Evolutionary conservation across 1,284 basidiomycete species (phyloP).

Genomic region (Apiotrichum gracile): DNA sequence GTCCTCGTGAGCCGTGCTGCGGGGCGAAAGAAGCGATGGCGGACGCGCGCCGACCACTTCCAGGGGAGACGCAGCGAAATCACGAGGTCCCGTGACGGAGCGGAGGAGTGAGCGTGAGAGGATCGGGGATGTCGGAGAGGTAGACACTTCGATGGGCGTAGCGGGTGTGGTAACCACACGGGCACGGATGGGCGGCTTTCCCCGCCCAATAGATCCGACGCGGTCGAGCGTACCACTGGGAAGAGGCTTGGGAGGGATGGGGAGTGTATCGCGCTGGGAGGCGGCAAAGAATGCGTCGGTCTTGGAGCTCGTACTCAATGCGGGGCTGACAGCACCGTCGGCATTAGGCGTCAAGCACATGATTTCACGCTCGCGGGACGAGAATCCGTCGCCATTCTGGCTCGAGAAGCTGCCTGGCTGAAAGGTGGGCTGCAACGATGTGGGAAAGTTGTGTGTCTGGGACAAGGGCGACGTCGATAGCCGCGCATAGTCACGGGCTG

Average conservation of each 20-base stretch:
- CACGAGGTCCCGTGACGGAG: constrained; percentile 11
- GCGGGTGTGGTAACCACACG: constrained; percentile 12
- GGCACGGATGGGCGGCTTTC: constrained; percentile 4
- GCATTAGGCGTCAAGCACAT: neutral
- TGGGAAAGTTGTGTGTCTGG: neutral
- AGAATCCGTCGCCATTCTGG: neutral
- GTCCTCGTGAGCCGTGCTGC: neutral
- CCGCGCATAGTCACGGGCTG: constrained; percentile 1
- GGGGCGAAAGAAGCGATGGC: neutral
- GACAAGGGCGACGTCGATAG: too few species aligned
- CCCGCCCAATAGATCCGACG: neutral
- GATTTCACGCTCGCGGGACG: constrained; percentile 1
- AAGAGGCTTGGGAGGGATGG: constrained; percentile 27
- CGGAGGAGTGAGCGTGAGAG: constrained; percentile 5
- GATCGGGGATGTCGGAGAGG: constrained; percentile 1
- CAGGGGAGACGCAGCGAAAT: too few species aligned
- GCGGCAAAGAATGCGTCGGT: constrained; percentile 41
- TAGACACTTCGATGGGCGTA: neutral
- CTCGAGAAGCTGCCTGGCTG: neutral
- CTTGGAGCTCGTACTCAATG: constrained; percentile 30
- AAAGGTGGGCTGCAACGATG: neutral
- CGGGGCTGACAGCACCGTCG: constrained; percentile 18
- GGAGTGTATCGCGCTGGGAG: constrained; percentile 19
- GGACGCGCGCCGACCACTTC: too few species aligned
- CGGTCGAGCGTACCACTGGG: neutral